A percentile compares a stretch with the other conserved stretches of the same genome.
These are phyloP conservation scores for Moniliophthora roreri DNA, from an alignment of 1,284 basidiomycete species.

Conservation along the genomic window DNA sequence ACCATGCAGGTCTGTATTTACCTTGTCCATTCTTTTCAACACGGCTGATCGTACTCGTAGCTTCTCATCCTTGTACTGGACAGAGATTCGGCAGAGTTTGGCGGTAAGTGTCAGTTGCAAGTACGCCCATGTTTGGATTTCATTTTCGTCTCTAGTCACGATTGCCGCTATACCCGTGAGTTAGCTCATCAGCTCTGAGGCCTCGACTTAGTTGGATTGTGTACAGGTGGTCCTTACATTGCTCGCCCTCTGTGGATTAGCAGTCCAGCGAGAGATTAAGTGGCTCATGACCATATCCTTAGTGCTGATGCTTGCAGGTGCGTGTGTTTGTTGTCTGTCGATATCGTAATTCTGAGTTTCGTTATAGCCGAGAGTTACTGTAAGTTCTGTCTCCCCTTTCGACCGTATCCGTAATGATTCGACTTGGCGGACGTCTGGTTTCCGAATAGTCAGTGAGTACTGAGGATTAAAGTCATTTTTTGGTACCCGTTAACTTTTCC, in stretches of 20 bases:
- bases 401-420: neutral
- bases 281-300: slow-evolving; percentile 35
- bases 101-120: slow-evolving; percentile 21
- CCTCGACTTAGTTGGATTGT: neutral
- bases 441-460: slow-evolving; percentile 52
- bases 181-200: neutral
- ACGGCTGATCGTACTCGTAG: no score
- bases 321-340: neutral
- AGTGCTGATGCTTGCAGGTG: slow-evolving; percentile 8
- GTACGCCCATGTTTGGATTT: neutral
- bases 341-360: slow-evolving; percentile 52
- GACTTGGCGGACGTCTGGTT: neutral
- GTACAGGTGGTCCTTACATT: slow-evolving; percentile 63
- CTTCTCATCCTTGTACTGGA: slow-evolving; percentile 74
- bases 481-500: slow-evolving; percentile 1
- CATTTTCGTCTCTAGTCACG: slow-evolving; percentile 34
- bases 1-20: slow-evolving; percentile 80
- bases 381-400: slow-evolving; percentile 41
- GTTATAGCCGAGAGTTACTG: slow-evolving; percentile 69
- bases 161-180: slow-evolving; percentile 69
- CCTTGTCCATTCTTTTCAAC: no score
- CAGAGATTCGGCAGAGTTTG: slow-evolving; percentile 69
- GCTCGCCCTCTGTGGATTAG: slow-evolving; percentile 63
- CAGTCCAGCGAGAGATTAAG: slow-evolving; percentile 78
- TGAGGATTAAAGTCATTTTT: neutral